Conservation (phyloP, 2,329 filamentous ascomycete genomes). For the Colletotrichum higginsianum region DNA sequence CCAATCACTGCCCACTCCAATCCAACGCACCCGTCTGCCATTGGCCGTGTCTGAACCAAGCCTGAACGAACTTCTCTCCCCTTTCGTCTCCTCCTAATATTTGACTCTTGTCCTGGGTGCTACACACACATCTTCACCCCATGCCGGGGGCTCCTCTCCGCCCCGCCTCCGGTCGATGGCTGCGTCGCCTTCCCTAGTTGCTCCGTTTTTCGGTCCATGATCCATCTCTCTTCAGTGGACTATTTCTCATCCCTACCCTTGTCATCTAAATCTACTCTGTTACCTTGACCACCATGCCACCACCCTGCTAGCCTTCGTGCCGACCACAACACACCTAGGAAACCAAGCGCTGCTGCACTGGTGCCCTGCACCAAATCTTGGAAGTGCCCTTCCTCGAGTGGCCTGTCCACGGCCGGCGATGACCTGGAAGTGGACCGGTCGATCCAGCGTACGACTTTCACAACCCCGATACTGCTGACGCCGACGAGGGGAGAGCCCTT, state of each 20-base stretch:
- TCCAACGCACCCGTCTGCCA: conserved; percentile 20
- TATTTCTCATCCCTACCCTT: conserved; percentile 3
- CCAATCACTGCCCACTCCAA: conserved; percentile 24
- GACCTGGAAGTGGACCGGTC: conserved; percentile 34
- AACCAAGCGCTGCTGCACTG: conserved; percentile 10
- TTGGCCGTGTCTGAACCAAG: conserved; percentile 16
- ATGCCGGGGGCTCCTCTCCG: conserved; percentile 27
- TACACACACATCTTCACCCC: not conserved
- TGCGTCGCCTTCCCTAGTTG: conserved; percentile 22
- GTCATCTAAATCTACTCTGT: not conserved
- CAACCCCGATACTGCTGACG: not conserved
- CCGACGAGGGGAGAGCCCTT: conserved; percentile 9
- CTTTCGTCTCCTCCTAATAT: conserved; percentile 4
- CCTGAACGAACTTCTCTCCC: not conserved
- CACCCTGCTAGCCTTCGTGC: conserved; percentile 34
- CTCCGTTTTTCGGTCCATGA: conserved; percentile 37
- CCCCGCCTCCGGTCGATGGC: conserved; percentile 37
- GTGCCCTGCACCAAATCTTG: conserved; percentile 31
- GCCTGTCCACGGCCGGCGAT: conserved; percentile 33
- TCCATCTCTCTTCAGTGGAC: conserved; percentile 36
- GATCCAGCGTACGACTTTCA: conserved; percentile 31
- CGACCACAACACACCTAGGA: conserved; percentile 17
- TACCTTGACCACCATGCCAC: conserved; percentile 23
- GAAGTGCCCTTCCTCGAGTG: conserved; percentile 29
- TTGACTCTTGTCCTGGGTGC: conserved; percentile 28